These are phyloP conservation scores for Trichoderma arundinaceum DNA, from an alignment of 2,329 filamentous ascomycete species.

Conservation along the genomic window DNA sequence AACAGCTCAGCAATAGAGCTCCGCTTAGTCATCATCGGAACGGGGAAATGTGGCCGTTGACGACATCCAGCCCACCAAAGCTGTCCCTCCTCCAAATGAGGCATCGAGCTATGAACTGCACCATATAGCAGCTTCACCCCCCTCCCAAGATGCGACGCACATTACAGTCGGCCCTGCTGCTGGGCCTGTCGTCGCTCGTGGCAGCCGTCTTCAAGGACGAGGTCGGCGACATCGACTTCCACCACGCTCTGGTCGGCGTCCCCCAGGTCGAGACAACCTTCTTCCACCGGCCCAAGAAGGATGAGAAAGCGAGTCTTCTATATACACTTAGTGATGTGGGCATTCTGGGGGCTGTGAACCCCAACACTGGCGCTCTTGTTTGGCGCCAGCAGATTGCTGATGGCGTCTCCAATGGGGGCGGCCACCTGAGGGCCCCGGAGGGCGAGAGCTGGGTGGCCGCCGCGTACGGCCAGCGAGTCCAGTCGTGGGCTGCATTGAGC, in stretches of 20 bases:
- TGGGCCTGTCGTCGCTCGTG: slow-evolving; percentile 51
- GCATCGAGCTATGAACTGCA: slow-evolving; percentile 25
- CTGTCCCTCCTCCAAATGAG: slow-evolving; percentile 11
- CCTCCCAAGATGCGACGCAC: slow-evolving; percentile 45
- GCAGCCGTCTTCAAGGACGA: slow-evolving; percentile 85
- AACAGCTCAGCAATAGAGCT: not conserved
- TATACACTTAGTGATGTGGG: slow-evolving; percentile 88
- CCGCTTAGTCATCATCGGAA: slow-evolving; percentile 19
- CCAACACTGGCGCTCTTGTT: slow-evolving; percentile 79
- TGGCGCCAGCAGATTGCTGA: slow-evolving; percentile 81
- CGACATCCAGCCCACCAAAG: slow-evolving; percentile 29
- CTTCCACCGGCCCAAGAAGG: slow-evolving; percentile 85
- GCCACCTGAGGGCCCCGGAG: slow-evolving; percentile 74
- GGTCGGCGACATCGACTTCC: slow-evolving; percentile 89
- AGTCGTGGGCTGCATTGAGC: slow-evolving; percentile 82
- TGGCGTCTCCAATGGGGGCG: slow-evolving; percentile 52
- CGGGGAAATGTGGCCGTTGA: slow-evolving; percentile 29
- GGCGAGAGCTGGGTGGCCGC: slow-evolving; percentile 79
- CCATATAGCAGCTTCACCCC: slow-evolving; percentile 23
- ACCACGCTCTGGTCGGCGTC: slow-evolving; percentile 84
- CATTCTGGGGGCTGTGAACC: slow-evolving; percentile 86
- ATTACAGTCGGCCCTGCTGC: slow-evolving; percentile 46
- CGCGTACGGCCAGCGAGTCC: slow-evolving; percentile 71
- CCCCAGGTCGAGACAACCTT: slow-evolving; percentile 86
- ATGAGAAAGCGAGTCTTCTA: slow-evolving; percentile 84